Percentiles rank a stretch among this genome's conserved stretches.
phyloP scores from a whole-genome alignment of 192 early-diverging fungal genomes.

The Rhizoclosmatium globosum region DNA sequence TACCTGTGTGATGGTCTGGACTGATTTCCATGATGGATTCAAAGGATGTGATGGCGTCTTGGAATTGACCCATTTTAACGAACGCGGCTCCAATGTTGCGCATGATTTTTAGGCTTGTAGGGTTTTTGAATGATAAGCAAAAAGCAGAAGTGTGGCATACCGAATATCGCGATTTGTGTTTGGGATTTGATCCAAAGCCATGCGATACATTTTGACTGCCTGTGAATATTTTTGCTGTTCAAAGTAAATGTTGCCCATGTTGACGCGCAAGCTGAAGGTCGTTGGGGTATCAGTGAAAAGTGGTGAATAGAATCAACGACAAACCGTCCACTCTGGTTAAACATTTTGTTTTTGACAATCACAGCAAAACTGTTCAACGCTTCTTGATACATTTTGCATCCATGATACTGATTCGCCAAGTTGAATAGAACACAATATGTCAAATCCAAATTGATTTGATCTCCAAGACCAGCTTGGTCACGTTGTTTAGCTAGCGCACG shows the following conservation, averaged over 20 bases:
- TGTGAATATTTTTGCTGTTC: constrained; percentile 66
- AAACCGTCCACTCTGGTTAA: constrained; percentile 60
- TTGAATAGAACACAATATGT: constrained; percentile 71
- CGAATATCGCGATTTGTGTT: constrained; percentile 63
- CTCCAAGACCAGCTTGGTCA: constrained; percentile 59
- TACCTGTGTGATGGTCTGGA: constrained; percentile 64
- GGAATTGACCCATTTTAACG: constrained; percentile 64
- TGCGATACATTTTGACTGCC: constrained; percentile 72
- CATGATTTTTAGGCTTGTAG: constrained; percentile 61
- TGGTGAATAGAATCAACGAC: not conserved
- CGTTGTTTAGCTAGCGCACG: constrained; percentile 60
- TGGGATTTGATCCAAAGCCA: constrained; percentile 70
- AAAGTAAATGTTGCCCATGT: constrained; percentile 74
- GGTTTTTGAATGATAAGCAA: not conserved
- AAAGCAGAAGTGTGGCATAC: constrained; percentile 16
- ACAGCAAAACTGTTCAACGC: constrained; percentile 65
- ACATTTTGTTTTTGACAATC: constrained; percentile 71
- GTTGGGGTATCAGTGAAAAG: not conserved
- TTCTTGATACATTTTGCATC: constrained; percentile 68
- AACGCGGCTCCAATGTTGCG: constrained; percentile 68
- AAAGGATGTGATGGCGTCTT: constrained; percentile 68
- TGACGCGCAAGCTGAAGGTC: constrained; percentile 55
- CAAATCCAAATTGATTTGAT: constrained; percentile 66
- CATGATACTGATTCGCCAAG: constrained; percentile 65
- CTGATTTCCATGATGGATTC: constrained; percentile 67